These are phyloP conservation scores for Penicillium polonicum DNA, from an alignment of 2,329 filamentous ascomycete species.

Conservation along the genomic window DNA sequence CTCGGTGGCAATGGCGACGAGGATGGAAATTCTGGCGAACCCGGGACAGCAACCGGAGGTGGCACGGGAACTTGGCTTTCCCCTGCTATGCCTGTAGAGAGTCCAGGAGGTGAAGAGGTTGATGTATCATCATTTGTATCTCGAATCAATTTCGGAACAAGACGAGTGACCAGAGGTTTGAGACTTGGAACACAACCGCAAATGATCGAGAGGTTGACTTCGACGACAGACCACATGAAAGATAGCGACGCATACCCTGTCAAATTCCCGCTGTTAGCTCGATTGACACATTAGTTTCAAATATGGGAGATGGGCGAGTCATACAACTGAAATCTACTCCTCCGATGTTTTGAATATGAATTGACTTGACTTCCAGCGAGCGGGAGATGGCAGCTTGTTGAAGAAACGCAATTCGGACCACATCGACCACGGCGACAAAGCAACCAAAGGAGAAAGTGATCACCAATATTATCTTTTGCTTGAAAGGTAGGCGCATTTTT, in stretches of 20 bases:
- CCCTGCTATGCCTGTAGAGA: slow-evolving; percentile 4
- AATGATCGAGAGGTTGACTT: slow-evolving; percentile 86
- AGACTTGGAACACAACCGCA: slow-evolving; percentile 90
- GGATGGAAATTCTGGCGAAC: background rate
- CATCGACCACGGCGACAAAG: slow-evolving; percentile 84
- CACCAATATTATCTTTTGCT: slow-evolving; percentile 84
- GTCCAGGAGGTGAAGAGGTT: slow-evolving; percentile 12
- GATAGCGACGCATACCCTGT: slow-evolving; percentile 77
- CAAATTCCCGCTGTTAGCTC: slow-evolving; percentile 45
- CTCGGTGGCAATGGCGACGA: slow-evolving; percentile 11
- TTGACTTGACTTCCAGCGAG: slow-evolving; percentile 24
- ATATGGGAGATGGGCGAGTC: slow-evolving; percentile 1
- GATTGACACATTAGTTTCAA: background rate
- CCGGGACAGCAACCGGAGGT: slow-evolving; percentile 9
- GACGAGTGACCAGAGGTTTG: slow-evolving; percentile 74
- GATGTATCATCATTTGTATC: slow-evolving; percentile 41
- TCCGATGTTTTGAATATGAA: slow-evolving; percentile 40
- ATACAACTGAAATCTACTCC: slow-evolving; percentile 55
- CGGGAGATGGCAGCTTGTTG: slow-evolving; percentile 63
- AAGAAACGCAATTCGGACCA: slow-evolving; percentile 85
- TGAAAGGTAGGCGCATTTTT: slow-evolving; percentile 75
- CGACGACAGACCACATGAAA: slow-evolving; percentile 91
- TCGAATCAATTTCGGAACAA: slow-evolving; percentile 57
- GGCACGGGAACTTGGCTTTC: slow-evolving; percentile 14
- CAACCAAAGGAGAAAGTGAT: slow-evolving; percentile 83